phyloP scores from a whole-genome alignment of 2,329 filamentous ascomycete species.

The Pezicula rhizophila region DNA sequence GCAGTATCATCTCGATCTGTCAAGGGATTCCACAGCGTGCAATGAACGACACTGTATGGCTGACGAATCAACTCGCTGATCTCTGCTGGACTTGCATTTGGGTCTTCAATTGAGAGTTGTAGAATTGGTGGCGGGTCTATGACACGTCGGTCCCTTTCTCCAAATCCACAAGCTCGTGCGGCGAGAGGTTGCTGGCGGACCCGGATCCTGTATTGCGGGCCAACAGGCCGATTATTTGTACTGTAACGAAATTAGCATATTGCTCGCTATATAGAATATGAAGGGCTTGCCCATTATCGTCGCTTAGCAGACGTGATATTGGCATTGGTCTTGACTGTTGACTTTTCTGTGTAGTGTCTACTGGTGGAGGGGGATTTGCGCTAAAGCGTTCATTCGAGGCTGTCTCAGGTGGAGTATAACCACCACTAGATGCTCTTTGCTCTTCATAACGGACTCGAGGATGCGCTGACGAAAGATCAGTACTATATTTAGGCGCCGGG shows the following conservation, averaged over 20 bases:
- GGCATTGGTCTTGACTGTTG: constrained; percentile 13
- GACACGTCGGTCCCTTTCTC: constrained; percentile 73
- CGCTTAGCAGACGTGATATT: constrained; percentile 19
- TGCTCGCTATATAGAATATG: neutral
- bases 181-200: constrained; percentile 75
- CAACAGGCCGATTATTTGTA: constrained; percentile 3
- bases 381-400: neutral
- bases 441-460: neutral
- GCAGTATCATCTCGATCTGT: constrained; percentile 62
- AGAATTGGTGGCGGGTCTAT: constrained; percentile 82
- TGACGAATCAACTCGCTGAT: constrained; percentile 45
- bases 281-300: constrained; percentile 9
- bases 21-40: constrained; percentile 66
- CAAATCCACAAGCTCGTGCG: constrained; percentile 76
- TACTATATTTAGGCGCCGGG: constrained; percentile 7
- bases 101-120: constrained; percentile 61
- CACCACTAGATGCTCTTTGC: no score
- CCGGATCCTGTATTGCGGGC: constrained; percentile 31
- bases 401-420: neutral
- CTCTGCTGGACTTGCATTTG: constrained; percentile 48
- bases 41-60: constrained; percentile 67
- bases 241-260: constrained; percentile 11
- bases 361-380: neutral
- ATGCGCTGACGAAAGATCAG: neutral
- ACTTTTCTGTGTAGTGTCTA: neutral